Conservation (phyloP, 2,329 filamentous ascomycete species). For the Apiospora kogelbergensis region DNA sequence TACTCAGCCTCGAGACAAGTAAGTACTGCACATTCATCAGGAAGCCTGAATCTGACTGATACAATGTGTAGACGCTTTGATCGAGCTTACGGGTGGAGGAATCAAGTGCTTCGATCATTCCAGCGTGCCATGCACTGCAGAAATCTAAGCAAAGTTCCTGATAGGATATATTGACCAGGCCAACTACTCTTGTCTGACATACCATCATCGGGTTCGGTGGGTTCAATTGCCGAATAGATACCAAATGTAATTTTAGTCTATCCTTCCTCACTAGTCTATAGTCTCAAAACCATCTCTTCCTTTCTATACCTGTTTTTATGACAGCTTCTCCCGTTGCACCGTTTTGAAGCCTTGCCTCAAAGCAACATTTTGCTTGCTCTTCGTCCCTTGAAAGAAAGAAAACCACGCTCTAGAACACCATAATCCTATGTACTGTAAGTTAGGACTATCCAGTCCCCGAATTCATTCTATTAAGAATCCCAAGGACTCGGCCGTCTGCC, state of each 20-base stretch:
- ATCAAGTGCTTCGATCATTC: background rate
- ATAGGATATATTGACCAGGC: background rate
- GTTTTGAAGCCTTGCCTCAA: background rate
- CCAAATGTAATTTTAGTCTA: background rate
- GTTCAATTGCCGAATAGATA: background rate
- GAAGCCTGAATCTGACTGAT: background rate
- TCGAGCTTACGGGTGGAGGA: background rate
- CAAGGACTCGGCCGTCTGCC: slow-evolving; percentile 21
- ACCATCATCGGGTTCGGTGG: background rate
- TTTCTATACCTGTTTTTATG: background rate
- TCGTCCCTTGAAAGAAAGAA: background rate
- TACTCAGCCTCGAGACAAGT: background rate
- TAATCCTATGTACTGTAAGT: too few relatives aligned
- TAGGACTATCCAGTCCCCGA: background rate
- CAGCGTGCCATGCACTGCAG: background rate
- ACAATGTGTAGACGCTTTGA: background rate
- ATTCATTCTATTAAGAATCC: slow-evolving; percentile 12
- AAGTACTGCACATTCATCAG: too few relatives aligned
- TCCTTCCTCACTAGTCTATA: background rate
- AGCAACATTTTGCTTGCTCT: background rate
- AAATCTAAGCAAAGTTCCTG: too few relatives aligned
- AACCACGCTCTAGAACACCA: background rate
- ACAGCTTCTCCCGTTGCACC: background rate
- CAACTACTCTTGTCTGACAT: background rate
- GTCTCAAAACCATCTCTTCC: background rate